phyloP scores from a whole-genome alignment of 352 stramenopile genomes.

The Phytopythium vexans region DNA sequence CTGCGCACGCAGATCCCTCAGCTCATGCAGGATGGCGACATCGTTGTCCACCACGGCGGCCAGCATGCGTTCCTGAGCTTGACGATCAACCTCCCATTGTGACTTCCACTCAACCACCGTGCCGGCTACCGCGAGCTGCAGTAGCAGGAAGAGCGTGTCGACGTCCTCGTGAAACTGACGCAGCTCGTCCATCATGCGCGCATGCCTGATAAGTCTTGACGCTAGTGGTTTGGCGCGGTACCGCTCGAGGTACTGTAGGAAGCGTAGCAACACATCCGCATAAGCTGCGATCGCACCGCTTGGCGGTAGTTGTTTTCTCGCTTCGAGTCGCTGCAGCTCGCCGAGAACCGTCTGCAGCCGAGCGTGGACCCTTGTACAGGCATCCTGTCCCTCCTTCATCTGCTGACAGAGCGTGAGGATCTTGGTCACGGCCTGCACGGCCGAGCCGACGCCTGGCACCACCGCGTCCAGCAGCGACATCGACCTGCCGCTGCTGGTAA shows the following conservation, averaged over 20 bases:
- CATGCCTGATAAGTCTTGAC: no score
- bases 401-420: constrained; percentile 7
- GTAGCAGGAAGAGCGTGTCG: constrained; percentile 10
- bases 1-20: neutral
- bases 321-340: constrained; percentile 6
- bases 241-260: neutral
- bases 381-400: constrained; percentile 14
- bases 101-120: constrained; percentile 9
- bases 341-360: constrained; percentile 5
- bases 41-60: neutral
- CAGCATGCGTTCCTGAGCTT: neutral
- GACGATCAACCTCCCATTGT: neutral
- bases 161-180: constrained; percentile 13
- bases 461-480: constrained; percentile 4
- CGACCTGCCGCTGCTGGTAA: no score
- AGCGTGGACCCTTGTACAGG: constrained; percentile 4
- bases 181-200: constrained; percentile 15
- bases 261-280: neutral
- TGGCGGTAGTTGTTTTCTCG: constrained; percentile 2
- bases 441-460: constrained; percentile 5
- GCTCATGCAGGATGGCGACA: neutral
- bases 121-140: constrained; percentile 8
- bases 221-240: neutral
- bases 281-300: constrained; percentile 6
- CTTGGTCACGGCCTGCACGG: constrained; percentile 3